These are phyloP conservation scores for Nicotiana noctiflora DNA, from an alignment of 257 asterid species.

Conservation along the genomic window DNA sequence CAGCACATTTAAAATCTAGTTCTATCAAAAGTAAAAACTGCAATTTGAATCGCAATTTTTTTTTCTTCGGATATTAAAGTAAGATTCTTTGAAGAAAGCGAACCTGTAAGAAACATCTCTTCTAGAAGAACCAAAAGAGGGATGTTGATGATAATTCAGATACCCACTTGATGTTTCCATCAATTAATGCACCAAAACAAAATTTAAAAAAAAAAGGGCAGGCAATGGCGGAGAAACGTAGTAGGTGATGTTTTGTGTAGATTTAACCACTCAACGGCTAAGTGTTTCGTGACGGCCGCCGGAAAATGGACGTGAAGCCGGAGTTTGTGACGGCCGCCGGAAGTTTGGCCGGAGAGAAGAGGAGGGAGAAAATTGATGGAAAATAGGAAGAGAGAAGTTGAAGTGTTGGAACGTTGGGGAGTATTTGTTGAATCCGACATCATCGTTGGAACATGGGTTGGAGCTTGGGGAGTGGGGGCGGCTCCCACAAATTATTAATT, in stretches of 20 bases:
- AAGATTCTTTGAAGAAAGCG: not conserved
- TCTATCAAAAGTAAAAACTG: not conserved
- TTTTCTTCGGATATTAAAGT: not conserved
- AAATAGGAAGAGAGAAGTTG: not conserved
- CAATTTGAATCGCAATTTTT: not conserved
- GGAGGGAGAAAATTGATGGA: not conserved
- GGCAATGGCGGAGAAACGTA: not conserved
- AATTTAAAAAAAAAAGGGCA: not conserved
- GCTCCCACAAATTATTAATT: not conserved
- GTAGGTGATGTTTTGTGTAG: not conserved
- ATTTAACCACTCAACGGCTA: not conserved
- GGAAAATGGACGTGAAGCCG: not conserved
- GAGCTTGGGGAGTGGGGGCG: not conserved
- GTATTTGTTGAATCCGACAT: not conserved
- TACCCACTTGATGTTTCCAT: conserved; percentile 8
- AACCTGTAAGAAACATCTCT: conserved; percentile 9
- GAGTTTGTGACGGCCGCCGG: not conserved
- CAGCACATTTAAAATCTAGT: not conserved
- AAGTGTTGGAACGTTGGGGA: not conserved
- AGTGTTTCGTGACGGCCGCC: not conserved
- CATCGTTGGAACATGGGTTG: not conserved
- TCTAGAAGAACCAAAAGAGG: conserved; percentile 4
- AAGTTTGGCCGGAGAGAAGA: not conserved
- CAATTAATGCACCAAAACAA: not conserved
- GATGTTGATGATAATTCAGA: conserved; percentile 2